Conservation (phyloP, 352 stramenopile genomes). For the Globisporangium heterothallicum region DNA sequence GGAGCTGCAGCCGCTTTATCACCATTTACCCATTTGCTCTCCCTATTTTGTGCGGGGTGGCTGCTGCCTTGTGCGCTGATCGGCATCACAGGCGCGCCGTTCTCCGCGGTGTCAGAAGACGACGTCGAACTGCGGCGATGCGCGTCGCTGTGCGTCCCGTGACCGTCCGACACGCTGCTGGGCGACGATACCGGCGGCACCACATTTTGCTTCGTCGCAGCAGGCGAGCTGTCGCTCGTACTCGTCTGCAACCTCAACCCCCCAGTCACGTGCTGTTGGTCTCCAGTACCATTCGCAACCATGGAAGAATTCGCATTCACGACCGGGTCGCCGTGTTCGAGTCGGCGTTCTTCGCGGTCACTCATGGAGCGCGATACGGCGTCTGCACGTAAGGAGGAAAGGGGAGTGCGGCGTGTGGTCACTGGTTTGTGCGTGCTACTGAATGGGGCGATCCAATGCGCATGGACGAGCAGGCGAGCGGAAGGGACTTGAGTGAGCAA, state of each 20-base stretch:
- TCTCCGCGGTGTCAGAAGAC: constrained; percentile 12
- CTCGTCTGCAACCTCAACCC: too few species aligned
- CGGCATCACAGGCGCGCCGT: constrained; percentile 7
- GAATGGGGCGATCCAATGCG: not conserved
- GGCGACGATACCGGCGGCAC: not conserved
- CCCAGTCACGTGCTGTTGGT: too few species aligned
- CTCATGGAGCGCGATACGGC: not conserved
- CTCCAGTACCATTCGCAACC: too few species aligned
- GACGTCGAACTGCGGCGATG: constrained; percentile 13
- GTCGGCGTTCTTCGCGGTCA: not conserved
- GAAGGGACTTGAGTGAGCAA: not conserved
- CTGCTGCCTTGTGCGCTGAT: constrained; percentile 1
- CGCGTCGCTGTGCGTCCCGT: not conserved
- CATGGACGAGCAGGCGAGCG: not conserved
- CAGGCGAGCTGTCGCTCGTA: too few species aligned
- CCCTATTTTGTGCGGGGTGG: not conserved
- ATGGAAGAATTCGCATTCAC: not conserved
- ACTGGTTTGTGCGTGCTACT: not conserved
- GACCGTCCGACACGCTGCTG: not conserved
- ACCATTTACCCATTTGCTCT: not conserved
- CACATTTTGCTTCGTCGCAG: not conserved
- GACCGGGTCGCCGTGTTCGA: not conserved
- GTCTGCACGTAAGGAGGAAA: not conserved
- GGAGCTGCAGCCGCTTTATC: not conserved
- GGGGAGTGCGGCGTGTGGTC: not conserved